These are phyloP conservation scores for Cyphellophora europaea DNA, from an alignment of 2,329 filamentous ascomycete species.

Conservation along the genomic window DNA sequence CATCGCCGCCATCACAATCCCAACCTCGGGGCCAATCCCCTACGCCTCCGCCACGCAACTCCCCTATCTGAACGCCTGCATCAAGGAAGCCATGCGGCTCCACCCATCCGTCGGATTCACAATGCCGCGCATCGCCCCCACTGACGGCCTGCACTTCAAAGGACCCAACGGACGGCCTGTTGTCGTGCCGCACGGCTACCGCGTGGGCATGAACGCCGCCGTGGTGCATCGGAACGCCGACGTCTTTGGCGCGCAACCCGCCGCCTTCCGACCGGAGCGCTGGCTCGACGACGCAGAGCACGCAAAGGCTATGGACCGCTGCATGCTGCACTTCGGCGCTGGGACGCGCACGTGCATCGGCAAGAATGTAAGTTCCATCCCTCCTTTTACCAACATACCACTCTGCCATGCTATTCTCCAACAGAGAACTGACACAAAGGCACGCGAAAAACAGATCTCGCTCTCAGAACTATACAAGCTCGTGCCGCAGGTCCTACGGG, in stretches of 20 bases:
- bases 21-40: slow-evolving; percentile 9
- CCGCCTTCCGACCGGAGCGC: slow-evolving; percentile 15
- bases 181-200: slow-evolving; percentile 8
- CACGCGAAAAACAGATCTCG: slow-evolving; percentile 5
- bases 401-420: background rate
- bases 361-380: slow-evolving; percentile 9
- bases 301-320: slow-evolving; percentile 23
- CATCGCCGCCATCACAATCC: slow-evolving; percentile 5
- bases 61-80: slow-evolving; percentile 12
- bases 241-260: slow-evolving; percentile 18
- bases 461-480: slow-evolving; percentile 11
- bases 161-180: slow-evolving; percentile 8
- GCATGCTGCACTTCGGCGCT: slow-evolving; percentile 13
- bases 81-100: slow-evolving; percentile 14
- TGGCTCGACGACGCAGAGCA: slow-evolving; percentile 15
- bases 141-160: slow-evolving; percentile 9
- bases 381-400: background rate
- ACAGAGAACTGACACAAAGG: background rate
- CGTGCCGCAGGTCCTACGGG: slow-evolving; percentile 8
- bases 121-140: slow-evolving; percentile 17
- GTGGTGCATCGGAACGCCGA: slow-evolving; percentile 15
- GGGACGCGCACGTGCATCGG: slow-evolving; percentile 15
- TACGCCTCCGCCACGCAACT: slow-evolving; percentile 12
- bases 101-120: slow-evolving; percentile 18
- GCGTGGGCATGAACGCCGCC: slow-evolving; percentile 14